These are phyloP conservation scores for Schizophyllum commune DNA, from an alignment of 1,284 basidiomycete species.

Conservation along the genomic window DNA sequence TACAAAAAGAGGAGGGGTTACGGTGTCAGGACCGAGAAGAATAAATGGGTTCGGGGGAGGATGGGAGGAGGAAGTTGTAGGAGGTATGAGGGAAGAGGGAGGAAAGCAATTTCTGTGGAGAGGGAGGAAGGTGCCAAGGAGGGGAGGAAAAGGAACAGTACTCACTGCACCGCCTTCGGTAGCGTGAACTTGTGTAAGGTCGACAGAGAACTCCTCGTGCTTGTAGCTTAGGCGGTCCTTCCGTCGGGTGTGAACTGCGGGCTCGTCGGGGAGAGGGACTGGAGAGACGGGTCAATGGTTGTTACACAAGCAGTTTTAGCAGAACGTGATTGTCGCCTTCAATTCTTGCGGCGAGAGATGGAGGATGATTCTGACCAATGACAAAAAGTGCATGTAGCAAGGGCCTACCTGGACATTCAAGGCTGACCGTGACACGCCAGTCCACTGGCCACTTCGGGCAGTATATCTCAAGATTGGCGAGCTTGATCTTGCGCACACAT, in stretches of 20 bases:
- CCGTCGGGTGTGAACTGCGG: conserved; percentile 51
- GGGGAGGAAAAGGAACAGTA: background rate
- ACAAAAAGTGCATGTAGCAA: conserved; percentile 5
- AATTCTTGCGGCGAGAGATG: no score
- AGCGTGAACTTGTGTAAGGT: conserved; percentile 84
- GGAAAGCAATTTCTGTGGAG: no score
- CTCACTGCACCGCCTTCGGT: conserved; percentile 26
- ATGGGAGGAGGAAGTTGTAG: no score
- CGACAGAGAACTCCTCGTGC: conserved; percentile 89
- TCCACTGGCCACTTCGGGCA: conserved; percentile 80
- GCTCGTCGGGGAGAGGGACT: conserved; percentile 58
- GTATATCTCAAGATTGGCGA: conserved; percentile 85
- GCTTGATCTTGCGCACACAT: conserved; percentile 70
- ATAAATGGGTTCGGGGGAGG: no score
- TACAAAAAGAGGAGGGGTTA: background rate
- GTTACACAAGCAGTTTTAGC: conserved; percentile 3
- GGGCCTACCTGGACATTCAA: conserved; percentile 69
- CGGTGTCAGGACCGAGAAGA: no score
- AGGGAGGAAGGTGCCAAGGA: no score
- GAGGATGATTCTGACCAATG: background rate
- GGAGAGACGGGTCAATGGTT: background rate
- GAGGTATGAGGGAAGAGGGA: no score
- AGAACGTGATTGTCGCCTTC: background rate
- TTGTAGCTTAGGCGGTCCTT: conserved; percentile 92
- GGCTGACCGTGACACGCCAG: conserved; percentile 87